A percentile compares a stretch with the other conserved stretches of the same genome.
Evolutionary conservation across 139 green algal species (phyloP).

Genomic region (Chlorella sp.): DNA sequence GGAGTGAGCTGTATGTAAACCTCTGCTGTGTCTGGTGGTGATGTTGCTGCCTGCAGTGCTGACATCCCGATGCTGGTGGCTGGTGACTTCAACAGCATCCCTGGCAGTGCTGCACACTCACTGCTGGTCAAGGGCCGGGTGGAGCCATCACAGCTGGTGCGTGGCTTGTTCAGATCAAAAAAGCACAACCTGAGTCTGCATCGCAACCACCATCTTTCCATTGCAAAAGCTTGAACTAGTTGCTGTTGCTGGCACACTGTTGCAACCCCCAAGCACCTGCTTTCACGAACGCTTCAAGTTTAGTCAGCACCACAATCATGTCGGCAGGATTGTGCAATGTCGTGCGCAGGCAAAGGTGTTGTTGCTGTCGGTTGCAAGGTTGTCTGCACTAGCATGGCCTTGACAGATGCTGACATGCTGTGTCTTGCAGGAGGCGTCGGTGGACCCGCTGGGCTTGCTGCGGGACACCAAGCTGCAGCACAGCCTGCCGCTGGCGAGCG

Average conservation of each 20-base stretch:
- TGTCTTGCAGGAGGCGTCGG: not conserved
- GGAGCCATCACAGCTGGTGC: conserved; percentile 59
- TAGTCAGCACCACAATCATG: not conserved
- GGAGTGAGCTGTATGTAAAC: no score
- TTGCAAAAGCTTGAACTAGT: not conserved
- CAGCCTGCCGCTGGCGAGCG: conserved; percentile 37
- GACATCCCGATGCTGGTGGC: conserved; percentile 92
- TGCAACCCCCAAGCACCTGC: not conserved
- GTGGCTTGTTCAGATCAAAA: not conserved
- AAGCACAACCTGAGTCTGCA: not conserved
- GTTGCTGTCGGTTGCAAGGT: not conserved
- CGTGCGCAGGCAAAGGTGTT: not conserved
- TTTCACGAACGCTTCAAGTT: not conserved
- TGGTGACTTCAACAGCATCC: conserved; percentile 95
- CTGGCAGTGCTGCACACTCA: conserved; percentile 81
- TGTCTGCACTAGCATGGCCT: not conserved
- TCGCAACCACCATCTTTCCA: not conserved
- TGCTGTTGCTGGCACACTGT: not conserved
- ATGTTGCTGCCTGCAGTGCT: conserved; percentile 41
- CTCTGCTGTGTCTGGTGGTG: not conserved
- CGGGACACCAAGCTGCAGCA: conserved; percentile 53
- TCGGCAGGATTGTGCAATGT: not conserved
- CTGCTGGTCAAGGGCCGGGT: conserved; percentile 80
- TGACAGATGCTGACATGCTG: not conserved
- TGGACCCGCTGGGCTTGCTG: conserved; percentile 47